Evolutionary conservation across 1,139 yeast species (phyloP).

Genomic region (Saccharomyces hybrid): DNA sequence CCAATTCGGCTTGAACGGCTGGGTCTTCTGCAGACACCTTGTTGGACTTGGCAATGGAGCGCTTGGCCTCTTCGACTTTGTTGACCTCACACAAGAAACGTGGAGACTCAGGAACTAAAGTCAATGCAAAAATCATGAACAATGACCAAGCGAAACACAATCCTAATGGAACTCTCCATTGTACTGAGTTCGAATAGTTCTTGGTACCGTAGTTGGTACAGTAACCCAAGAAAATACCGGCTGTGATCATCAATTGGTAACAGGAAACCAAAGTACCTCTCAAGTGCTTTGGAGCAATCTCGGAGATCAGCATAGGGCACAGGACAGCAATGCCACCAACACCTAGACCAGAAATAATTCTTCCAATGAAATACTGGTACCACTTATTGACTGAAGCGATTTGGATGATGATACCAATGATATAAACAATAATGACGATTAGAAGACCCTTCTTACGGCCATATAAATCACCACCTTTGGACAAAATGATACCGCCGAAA

Average conservation of each 20-base stretch:
- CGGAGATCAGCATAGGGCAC: constrained; percentile 54
- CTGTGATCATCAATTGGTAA: constrained; percentile 54
- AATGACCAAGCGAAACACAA: constrained; percentile 37
- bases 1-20: constrained; percentile 48
- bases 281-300: constrained; percentile 53
- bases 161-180: constrained; percentile 56
- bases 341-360: constrained; percentile 53
- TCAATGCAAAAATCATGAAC: constrained; percentile 43
- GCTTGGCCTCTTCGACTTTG: constrained; percentile 47
- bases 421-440: constrained; percentile 46
- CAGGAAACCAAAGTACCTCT: constrained; percentile 57
- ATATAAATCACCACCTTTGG: constrained; percentile 45
- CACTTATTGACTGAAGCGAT: constrained; percentile 41
- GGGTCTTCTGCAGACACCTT: constrained; percentile 37
- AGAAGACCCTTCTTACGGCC: constrained; percentile 56
- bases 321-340: constrained; percentile 54
- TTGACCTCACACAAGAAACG: constrained; percentile 51
- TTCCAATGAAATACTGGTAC: constrained; percentile 48
- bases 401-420: constrained; percentile 53
- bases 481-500: constrained; percentile 49
- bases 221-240: constrained; percentile 53
- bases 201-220: constrained; percentile 50
- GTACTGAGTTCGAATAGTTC: constrained; percentile 38
- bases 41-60: constrained; percentile 39
- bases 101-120: constrained; percentile 68